Percentiles rank a stretch among this genome's conserved stretches.
phyloP scores from a whole-genome alignment of 2,329 filamentous ascomycete genomes.

The Claviceps spartinae region DNA sequence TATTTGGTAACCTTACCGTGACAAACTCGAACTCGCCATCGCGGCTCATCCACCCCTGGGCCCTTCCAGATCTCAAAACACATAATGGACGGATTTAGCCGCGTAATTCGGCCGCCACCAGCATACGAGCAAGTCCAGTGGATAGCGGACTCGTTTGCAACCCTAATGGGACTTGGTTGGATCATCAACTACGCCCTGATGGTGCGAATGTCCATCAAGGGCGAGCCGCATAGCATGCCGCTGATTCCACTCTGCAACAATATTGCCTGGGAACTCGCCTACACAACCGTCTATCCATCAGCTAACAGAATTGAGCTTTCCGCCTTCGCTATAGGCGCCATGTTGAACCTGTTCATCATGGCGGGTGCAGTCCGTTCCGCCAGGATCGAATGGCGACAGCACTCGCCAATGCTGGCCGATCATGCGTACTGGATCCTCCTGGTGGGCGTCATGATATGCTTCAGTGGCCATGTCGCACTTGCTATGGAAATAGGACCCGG shows the following conservation, averaged over 20 bases:
- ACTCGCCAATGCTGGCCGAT: conserved; percentile 6
- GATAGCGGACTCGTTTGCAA: conserved; percentile 7
- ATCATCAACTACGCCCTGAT: conserved; percentile 7
- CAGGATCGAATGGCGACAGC: conserved; percentile 5
- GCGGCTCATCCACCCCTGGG: no score
- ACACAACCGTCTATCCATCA: conserved; percentile 7
- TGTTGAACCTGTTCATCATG: conserved; percentile 8
- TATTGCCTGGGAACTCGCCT: conserved; percentile 8
- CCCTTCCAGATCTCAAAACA: neutral
- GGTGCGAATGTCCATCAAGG: conserved; percentile 6
- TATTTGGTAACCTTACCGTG: no score
- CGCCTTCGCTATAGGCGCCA: conserved; percentile 5
- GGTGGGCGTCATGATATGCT: conserved; percentile 5
- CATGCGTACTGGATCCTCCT: conserved; percentile 5
- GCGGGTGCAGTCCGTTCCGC: conserved; percentile 4
- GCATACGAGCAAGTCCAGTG: conserved; percentile 7
- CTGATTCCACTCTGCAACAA: conserved; percentile 9
- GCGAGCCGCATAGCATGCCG: conserved; percentile 8
- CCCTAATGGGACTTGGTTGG: conserved; percentile 8
- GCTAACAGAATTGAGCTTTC: conserved; percentile 6
- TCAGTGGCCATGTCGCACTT: conserved; percentile 8
- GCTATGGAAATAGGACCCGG: conserved; percentile 8
- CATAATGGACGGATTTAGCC: conserved; percentile 8
- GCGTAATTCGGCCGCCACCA: conserved; percentile 1
- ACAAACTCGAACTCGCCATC: no score